Evolutionary conservation across 495 filamentous ascomycete species (phyloP).

Genomic region (Trichoderma virens): DNA sequence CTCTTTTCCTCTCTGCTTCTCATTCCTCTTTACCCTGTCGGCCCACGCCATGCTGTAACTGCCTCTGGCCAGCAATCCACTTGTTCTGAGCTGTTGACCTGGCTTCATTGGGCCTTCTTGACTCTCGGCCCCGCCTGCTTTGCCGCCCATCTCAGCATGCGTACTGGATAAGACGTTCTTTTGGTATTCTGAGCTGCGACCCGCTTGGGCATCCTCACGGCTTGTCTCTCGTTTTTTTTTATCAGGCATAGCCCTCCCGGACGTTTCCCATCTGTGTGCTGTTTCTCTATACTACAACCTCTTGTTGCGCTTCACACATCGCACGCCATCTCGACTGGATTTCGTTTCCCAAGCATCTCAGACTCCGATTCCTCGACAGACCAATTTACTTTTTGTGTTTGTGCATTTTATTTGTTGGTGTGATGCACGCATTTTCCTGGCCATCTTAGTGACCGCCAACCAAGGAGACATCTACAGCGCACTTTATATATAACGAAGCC

Average conservation of each 20-base stretch:
- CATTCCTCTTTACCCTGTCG: not conserved
- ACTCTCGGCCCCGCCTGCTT: conserved; percentile 2
- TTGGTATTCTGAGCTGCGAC: not conserved
- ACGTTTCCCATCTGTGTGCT: not conserved
- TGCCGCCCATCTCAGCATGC: conserved; percentile 6
- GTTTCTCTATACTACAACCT: not conserved
- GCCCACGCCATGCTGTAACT: not conserved
- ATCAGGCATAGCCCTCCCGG: conserved; percentile 3
- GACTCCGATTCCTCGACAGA: not conserved
- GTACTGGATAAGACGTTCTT: conserved; percentile 4
- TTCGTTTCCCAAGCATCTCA: not conserved
- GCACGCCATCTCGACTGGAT: not conserved
- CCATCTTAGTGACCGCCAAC: not conserved
- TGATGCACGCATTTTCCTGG: not conserved
- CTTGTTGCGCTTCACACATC: not conserved
- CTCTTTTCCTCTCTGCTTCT: not conserved
- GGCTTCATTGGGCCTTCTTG: not conserved
- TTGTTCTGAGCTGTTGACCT: not conserved
- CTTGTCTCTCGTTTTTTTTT: conserved; percentile 4
- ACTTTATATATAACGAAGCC: conserved; percentile 4
- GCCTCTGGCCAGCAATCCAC: not conserved
- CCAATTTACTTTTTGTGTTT: not conserved
- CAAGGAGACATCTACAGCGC: not conserved
- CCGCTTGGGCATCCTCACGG: conserved; percentile 7
- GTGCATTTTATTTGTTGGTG: not conserved